Evolutionary conservation across 1,284 basidiomycete genomes (phyloP).

Genomic region (Ustilago lituana): DNA sequence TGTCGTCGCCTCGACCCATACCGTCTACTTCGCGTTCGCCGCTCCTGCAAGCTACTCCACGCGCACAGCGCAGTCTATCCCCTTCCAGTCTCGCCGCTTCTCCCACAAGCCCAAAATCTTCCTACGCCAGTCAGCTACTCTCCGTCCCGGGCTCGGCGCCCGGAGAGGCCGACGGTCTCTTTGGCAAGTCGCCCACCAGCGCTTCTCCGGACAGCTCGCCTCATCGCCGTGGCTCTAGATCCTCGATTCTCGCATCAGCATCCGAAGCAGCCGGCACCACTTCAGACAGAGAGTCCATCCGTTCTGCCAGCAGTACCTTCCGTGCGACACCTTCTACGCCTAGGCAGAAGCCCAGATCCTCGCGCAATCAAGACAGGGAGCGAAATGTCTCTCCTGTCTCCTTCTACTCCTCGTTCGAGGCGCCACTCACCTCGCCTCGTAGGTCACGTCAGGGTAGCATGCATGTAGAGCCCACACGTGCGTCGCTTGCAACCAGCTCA

Average conservation of each 20-base stretch:
- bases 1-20: slow-evolving; percentile 40
- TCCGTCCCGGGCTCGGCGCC: slow-evolving; percentile 25
- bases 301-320: slow-evolving; percentile 30
- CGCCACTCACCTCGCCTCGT: slow-evolving; percentile 16
- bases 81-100: slow-evolving; percentile 17
- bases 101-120: slow-evolving; percentile 11
- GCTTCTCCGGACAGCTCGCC: slow-evolving; percentile 15
- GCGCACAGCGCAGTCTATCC: slow-evolving; percentile 29
- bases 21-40: slow-evolving; percentile 32
- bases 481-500: neutral
- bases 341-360: slow-evolving; percentile 12
- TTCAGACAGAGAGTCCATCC: slow-evolving; percentile 34
- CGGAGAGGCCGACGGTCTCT: slow-evolving; percentile 8
- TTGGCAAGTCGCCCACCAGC: slow-evolving; percentile 5
- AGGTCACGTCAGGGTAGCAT: slow-evolving; percentile 26
- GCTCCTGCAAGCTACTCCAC: slow-evolving; percentile 17
- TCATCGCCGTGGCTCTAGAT: slow-evolving; percentile 39
- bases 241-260: slow-evolving; percentile 38
- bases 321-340: slow-evolving; percentile 20
- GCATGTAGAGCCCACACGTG: slow-evolving; percentile 3
- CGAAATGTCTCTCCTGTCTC: slow-evolving; percentile 33
- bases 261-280: slow-evolving; percentile 13
- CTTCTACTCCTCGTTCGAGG: slow-evolving; percentile 34
- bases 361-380: slow-evolving; percentile 17
- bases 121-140: slow-evolving; percentile 19